Evolutionary conservation across 192 early-diverging fungal species (phyloP).

Genomic region (Umbelopsis sp.): DNA sequence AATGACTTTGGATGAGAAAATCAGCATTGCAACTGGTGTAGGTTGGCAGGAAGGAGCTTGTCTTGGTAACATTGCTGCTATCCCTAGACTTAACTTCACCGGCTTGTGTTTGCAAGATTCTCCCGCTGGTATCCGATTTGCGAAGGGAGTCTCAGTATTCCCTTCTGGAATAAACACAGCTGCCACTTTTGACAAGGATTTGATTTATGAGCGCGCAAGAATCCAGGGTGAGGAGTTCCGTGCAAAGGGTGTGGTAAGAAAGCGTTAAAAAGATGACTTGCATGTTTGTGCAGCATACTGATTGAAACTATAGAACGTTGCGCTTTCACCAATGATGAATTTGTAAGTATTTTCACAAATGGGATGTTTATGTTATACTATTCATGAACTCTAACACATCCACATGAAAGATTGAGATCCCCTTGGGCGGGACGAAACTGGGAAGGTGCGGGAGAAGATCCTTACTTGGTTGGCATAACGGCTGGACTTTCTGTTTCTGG

Average conservation of each 20-base stretch:
- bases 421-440: conserved; percentile 31
- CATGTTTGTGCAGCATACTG: no score
- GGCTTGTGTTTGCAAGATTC: conserved; percentile 58
- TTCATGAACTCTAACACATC: no score
- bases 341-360: conserved; percentile 29
- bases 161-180: conserved; percentile 59
- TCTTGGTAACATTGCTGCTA: conserved; percentile 47
- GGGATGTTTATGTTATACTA: background rate
- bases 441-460: conserved; percentile 33
- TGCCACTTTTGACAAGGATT: conserved; percentile 56
- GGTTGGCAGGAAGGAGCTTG: conserved; percentile 41
- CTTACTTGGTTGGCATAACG: conserved; percentile 21
- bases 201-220: conserved; percentile 50
- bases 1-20: conserved; percentile 46
- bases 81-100: conserved; percentile 41
- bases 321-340: conserved; percentile 11
- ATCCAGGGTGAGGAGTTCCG: conserved; percentile 59
- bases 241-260: conserved; percentile 48
- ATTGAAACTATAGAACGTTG: background rate
- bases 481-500: conserved; percentile 20
- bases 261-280: no score
- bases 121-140: conserved; percentile 49
- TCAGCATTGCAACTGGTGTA: conserved; percentile 44
- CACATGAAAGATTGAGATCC: conserved; percentile 10
- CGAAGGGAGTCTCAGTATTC: conserved; percentile 44